Evolutionary conservation across 2,329 filamentous ascomycete genomes (phyloP).

Genomic region (Exophiala dermatitidis): DNA sequence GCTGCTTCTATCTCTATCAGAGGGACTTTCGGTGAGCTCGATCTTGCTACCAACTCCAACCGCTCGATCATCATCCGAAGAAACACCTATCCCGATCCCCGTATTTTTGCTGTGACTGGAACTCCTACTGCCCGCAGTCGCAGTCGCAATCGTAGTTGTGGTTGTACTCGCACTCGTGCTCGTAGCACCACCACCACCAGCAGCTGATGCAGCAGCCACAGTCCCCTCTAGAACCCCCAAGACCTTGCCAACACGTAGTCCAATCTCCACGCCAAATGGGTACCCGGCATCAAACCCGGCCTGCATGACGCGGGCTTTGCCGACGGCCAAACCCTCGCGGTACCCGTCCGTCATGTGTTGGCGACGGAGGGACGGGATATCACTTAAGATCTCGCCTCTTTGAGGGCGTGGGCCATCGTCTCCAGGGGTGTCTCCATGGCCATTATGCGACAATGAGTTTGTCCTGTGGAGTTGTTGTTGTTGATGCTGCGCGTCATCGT

Average conservation of each 20-base stretch:
- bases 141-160: background rate
- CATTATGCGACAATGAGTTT: background rate
- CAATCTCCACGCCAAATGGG: constrained; percentile 72
- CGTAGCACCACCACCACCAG: background rate
- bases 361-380: constrained; percentile 65
- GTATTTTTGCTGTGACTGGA: background rate
- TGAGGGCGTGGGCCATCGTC: background rate
- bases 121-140: background rate
- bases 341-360: constrained; percentile 82
- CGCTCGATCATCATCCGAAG: background rate
- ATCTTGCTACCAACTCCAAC: background rate
- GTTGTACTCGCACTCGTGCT: background rate
- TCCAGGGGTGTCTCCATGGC: background rate
- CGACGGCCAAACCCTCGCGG: constrained; percentile 71
- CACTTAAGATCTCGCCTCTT: constrained; percentile 42
- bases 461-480: background rate
- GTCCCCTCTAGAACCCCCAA: constrained; percentile 73
- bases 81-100: background rate
- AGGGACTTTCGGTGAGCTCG: background rate
- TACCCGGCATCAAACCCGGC: constrained; percentile 89
- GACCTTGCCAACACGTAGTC: constrained; percentile 64
- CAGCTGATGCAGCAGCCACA: constrained; percentile 37
- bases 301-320: constrained; percentile 72
- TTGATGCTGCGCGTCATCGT: background rate
- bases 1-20: background rate